Conservation (phyloP, 805 yeast species). For the Metschnikowia hibisci region DNA sequence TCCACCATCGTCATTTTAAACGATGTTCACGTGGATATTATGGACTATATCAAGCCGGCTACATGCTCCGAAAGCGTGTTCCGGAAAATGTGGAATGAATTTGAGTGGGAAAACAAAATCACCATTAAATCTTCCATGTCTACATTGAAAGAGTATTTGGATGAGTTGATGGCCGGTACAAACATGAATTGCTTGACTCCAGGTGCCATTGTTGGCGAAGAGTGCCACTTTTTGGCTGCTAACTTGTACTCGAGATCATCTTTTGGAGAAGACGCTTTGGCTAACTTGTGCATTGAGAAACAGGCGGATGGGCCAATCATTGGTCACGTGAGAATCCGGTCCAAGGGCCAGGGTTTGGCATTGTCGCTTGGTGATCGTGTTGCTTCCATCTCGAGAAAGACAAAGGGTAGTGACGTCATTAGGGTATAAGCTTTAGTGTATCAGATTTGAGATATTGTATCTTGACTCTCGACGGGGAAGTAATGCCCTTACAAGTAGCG, state of each 20-base stretch:
- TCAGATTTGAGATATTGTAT: background rate
- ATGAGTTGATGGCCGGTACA: slow-evolving; percentile 72
- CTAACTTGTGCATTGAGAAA: slow-evolving; percentile 90
- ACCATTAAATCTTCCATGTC: slow-evolving; percentile 69
- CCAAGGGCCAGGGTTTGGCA: slow-evolving; percentile 97
- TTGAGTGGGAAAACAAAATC: slow-evolving; percentile 99
- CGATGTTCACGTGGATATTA: slow-evolving; percentile 92
- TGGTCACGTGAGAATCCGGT: slow-evolving; percentile 94
- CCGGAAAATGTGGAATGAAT: slow-evolving; percentile 98
- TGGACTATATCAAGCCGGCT: slow-evolving; percentile 98
- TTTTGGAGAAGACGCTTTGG: slow-evolving; percentile 97
- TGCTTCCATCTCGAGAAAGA: slow-evolving; percentile 67
- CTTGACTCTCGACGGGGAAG: background rate
- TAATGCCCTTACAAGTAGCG: too few relatives aligned
- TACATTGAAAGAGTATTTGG: slow-evolving; percentile 72
- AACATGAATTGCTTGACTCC: slow-evolving; percentile 94
- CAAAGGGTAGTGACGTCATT: slow-evolving; percentile 21
- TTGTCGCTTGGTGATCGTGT: slow-evolving; percentile 91
- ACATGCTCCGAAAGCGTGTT: slow-evolving; percentile 81
- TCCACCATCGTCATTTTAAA: slow-evolving; percentile 85
- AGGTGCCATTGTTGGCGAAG: slow-evolving; percentile 83
- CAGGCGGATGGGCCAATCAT: slow-evolving; percentile 68
- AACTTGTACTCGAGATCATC: slow-evolving; percentile 88
- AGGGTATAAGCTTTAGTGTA: slow-evolving; percentile 8
- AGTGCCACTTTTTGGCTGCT: slow-evolving; percentile 89